phyloP scores from a whole-genome alignment of 2,329 filamentous ascomycete species.

The Aspergillus phoenicis region DNA sequence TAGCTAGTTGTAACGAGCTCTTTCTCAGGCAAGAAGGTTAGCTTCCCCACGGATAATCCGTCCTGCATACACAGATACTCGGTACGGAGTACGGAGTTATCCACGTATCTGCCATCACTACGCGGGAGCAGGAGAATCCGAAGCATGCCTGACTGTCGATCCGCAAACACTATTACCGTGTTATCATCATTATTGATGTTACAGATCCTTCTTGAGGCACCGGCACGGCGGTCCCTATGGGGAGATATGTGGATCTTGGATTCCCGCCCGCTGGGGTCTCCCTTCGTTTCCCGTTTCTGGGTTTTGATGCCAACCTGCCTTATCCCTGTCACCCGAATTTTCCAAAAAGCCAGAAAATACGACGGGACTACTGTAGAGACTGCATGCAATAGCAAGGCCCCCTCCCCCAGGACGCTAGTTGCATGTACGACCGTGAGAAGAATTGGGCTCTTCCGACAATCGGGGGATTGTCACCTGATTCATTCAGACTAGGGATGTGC shows the following conservation, averaged over 20 bases:
- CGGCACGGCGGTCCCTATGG: conserved; percentile 30
- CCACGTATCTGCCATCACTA: conserved; percentile 4
- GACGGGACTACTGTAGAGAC: conserved; percentile 4
- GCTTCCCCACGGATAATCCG: conserved; percentile 22
- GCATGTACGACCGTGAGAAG: neutral
- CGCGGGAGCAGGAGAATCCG: conserved; percentile 8
- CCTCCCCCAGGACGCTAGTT: neutral
- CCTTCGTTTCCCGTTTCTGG: conserved; percentile 23
- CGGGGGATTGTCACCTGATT: conserved; percentile 17
- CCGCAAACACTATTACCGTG: conserved; percentile 10
- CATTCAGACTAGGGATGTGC: neutral
- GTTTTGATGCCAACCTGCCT: conserved; percentile 11
- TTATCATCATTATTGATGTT: conserved; percentile 16
- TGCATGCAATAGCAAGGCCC: neutral
- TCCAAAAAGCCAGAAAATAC: conserved; percentile 1
- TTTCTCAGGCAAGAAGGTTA: neutral
- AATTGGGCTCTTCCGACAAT: conserved; percentile 9
- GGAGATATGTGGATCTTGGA: conserved; percentile 31
- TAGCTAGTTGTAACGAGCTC: conserved; percentile 12
- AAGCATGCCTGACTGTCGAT: conserved; percentile 17
- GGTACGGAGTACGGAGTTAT: conserved; percentile 14
- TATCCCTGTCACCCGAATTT: conserved; percentile 19
- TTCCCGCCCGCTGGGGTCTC: conserved; percentile 18
- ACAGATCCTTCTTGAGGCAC: conserved; percentile 22
- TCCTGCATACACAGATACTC: conserved; percentile 12